Percentiles rank a stretch among this genome's conserved stretches.
phyloP scores from a whole-genome alignment of 805 yeast genomes.

The Cyberlindnera subsufficiens region DNA sequence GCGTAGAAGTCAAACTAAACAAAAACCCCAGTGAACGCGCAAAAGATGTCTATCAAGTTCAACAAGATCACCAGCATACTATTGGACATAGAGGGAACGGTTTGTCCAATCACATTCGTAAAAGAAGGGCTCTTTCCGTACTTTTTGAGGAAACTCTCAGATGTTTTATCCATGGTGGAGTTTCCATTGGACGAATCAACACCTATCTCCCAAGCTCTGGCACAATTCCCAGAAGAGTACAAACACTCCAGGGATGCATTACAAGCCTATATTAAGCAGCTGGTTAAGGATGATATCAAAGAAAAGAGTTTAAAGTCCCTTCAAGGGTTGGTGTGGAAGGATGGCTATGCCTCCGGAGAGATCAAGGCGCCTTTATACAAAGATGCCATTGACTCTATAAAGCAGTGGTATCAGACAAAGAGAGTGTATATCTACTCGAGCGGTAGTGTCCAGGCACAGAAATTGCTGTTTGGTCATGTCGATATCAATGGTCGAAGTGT shows the following conservation, averaged over 20 bases:
- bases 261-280: conserved; percentile 40
- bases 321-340: conserved; percentile 80
- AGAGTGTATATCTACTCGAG: conserved; percentile 76
- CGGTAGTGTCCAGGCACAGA: conserved; percentile 86
- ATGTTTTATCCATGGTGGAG: conserved; percentile 24
- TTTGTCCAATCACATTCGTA: conserved; percentile 88
- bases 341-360: conserved; percentile 73
- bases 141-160: conserved; percentile 49
- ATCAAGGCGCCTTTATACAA: conserved; percentile 69
- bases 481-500: conserved; percentile 29
- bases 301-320: conserved; percentile 70
- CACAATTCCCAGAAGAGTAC: conserved; percentile 17
- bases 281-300: conserved; percentile 67
- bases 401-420: conserved; percentile 29
- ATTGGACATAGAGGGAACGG: conserved; percentile 87
- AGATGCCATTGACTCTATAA: conserved; percentile 63
- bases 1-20: no score
- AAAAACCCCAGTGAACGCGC: no score
- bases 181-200: conserved; percentile 24
- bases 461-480: conserved; percentile 65
- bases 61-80: conserved; percentile 29
- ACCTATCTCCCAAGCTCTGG: conserved; percentile 18
- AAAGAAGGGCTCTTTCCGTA: conserved; percentile 74
- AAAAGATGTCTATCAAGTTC: neutral
- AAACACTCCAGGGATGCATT: conserved; percentile 28